Evolutionary conservation across 768 basidiomycete species (phyloP), one percentile per base, ranked within the genome.

Genomic region (Russula sp.): DNA sequence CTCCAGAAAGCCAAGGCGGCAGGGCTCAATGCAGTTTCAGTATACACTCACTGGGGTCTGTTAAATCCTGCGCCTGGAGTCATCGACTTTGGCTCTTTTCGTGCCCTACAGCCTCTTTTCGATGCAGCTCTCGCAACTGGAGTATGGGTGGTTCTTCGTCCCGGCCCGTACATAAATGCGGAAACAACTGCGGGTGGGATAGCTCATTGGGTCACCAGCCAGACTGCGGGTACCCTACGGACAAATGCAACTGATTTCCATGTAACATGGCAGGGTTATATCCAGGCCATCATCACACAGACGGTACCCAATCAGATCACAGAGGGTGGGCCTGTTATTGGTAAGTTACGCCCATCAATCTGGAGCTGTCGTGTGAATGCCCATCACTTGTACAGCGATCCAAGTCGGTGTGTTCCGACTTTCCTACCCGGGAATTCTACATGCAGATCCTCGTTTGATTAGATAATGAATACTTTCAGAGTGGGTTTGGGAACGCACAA

Each of bases 11-110:
- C 83, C 61, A 89, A 89, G 68, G 91, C 89, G 5, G 84, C 87
- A 0, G 91, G 91, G 11, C 76, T 93, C 61, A 93, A 92, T 67
- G 82, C 82, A 0, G 74, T 90, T 65, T 88, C 87, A 65, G 81
- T 93, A 29, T 92, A 92, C 67, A 83, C 83, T 0, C 89, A 92
- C 65, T 88, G 90, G 90, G 90, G 82, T 3, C 70, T 90, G 46
- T 80, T 83, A 36, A 88, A 92, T 64, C 91, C 89, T 9, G 79
- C 88, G 0, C 85, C 80, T 39, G 88, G 83, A 3, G 81, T 88
- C 0, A 72, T 91, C 38, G 89, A 93, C 69, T 89, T 92, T 65
- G 70, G 80, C 64, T 83, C 82, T 35, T 90, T 83, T 73, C 81
- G 88, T 45, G 83, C 83, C 7, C 72, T 92, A 50, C 76, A 84